phyloP scores from a whole-genome alignment of 2,329 filamentous ascomycete species.

The Juglanconis juglandina region DNA sequence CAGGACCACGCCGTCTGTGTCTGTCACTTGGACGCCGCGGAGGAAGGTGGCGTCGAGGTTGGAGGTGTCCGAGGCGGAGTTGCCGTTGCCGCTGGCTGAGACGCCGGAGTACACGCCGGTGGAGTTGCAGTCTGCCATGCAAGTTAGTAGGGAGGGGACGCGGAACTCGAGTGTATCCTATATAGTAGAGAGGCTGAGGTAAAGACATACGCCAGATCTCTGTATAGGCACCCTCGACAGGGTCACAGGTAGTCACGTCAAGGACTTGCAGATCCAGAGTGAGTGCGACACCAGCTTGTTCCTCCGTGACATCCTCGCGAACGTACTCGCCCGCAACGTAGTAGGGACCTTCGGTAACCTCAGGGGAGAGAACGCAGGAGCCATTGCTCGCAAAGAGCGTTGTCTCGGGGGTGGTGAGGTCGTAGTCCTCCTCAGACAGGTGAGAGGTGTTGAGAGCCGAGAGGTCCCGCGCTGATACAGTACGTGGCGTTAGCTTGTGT shows the following conservation, averaged over 20 bases:
- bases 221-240: slow-evolving; percentile 37
- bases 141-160: neutral
- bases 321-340: slow-evolving; percentile 46
- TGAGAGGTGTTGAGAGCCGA: slow-evolving; percentile 33
- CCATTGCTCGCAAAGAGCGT: slow-evolving; percentile 40
- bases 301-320: slow-evolving; percentile 41
- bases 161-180: too few species aligned
- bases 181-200: neutral
- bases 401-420: slow-evolving; percentile 28
- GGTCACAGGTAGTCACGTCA: slow-evolving; percentile 47
- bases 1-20: slow-evolving; percentile 38
- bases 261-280: slow-evolving; percentile 47
- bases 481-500: slow-evolving; percentile 20
- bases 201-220: slow-evolving; percentile 42
- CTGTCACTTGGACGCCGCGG: slow-evolving; percentile 39
- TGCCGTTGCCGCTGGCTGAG: slow-evolving; percentile 38
- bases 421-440: slow-evolving; percentile 35
- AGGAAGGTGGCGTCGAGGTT: slow-evolving; percentile 39
- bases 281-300: slow-evolving; percentile 40
- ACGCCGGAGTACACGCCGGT: slow-evolving; percentile 49
- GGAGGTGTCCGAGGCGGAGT: slow-evolving; percentile 31
- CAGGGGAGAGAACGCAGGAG: slow-evolving; percentile 49
- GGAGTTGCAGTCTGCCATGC: slow-evolving; percentile 33
- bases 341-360: slow-evolving; percentile 53
- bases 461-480: slow-evolving; percentile 30